A percentile compares a stretch with the other conserved stretches of the same genome.
phyloP scores from a whole-genome alignment of 2,329 filamentous ascomycete species.

The Aureobasidium lini region DNA sequence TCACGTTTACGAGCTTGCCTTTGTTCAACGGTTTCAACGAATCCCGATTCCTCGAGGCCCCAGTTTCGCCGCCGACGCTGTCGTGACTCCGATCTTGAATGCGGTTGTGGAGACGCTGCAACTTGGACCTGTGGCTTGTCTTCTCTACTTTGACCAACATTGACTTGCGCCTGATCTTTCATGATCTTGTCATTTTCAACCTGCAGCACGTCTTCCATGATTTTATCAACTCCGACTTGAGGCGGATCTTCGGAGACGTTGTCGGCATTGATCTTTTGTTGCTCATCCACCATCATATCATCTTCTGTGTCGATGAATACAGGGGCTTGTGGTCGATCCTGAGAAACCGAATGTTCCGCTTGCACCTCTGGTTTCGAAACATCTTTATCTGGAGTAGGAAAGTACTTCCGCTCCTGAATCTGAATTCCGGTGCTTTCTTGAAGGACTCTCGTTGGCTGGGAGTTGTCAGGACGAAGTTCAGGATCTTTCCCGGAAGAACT shows the following conservation, averaged over 20 bases:
- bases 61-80: not conserved
- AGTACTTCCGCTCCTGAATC: no score
- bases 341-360: no score
- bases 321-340: no score
- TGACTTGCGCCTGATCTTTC: no score
- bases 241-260: no score
- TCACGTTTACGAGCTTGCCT: not conserved
- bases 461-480: not conserved
- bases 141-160: no score
- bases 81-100: not conserved
- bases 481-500: not conserved
- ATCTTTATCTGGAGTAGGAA: no score
- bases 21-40: not conserved
- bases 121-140: not conserved
- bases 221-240: no score
- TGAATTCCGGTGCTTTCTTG: not conserved
- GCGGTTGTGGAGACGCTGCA: not conserved
- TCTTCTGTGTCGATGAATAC: not conserved
- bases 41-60: not conserved
- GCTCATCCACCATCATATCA: not conserved
- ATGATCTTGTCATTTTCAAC: no score
- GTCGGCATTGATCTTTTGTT: not conserved
- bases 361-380: no score
- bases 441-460: not conserved
- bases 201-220: no score